Evolutionary conservation across 768 basidiomycete genomes (phyloP).

Genomic region (Pulveroboletus sp.): DNA sequence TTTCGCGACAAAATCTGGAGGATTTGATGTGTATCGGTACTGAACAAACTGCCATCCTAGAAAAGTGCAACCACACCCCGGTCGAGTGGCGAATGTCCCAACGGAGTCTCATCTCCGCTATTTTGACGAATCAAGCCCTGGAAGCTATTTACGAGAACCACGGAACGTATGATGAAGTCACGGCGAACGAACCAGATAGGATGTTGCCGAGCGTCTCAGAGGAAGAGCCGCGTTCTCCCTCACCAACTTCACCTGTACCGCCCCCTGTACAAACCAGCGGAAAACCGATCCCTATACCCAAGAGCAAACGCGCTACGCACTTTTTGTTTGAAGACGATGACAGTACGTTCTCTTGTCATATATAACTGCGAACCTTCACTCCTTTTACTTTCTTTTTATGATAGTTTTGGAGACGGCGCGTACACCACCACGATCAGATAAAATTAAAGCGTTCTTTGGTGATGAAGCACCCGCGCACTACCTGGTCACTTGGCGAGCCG

Average conservation of each 20-base stretch:
- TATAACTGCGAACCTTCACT: neutral
- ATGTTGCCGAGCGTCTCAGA: slow-evolving; percentile 10
- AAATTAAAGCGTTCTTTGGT: slow-evolving; percentile 52
- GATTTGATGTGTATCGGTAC: slow-evolving; percentile 34
- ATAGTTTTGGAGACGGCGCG: slow-evolving; percentile 16
- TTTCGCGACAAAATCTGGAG: slow-evolving; percentile 39
- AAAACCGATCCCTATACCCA: slow-evolving; percentile 1
- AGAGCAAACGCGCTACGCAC: neutral
- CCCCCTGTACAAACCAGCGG: slow-evolving; percentile 13
- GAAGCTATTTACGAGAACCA: slow-evolving; percentile 15
- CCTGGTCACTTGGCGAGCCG: slow-evolving; percentile 38
- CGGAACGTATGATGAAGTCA: slow-evolving; percentile 5
- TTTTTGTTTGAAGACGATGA: slow-evolving; percentile 18
- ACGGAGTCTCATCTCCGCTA: slow-evolving; percentile 32
- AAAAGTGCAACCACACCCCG: slow-evolving; percentile 37
- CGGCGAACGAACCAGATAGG: slow-evolving; percentile 10
- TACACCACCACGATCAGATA: slow-evolving; percentile 28
- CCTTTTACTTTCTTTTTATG: neutral
- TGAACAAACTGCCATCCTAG: slow-evolving; percentile 40
- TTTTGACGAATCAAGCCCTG: slow-evolving; percentile 21
- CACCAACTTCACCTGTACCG: slow-evolving; percentile 1
- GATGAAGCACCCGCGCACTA: slow-evolving; percentile 46
- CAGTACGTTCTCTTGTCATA: neutral
- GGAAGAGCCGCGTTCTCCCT: neutral
- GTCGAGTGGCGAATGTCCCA: slow-evolving; percentile 48